These are phyloP conservation scores for Saitoella complicata DNA, from an alignment of 805 yeast genomes.

Conservation along the genomic window DNA sequence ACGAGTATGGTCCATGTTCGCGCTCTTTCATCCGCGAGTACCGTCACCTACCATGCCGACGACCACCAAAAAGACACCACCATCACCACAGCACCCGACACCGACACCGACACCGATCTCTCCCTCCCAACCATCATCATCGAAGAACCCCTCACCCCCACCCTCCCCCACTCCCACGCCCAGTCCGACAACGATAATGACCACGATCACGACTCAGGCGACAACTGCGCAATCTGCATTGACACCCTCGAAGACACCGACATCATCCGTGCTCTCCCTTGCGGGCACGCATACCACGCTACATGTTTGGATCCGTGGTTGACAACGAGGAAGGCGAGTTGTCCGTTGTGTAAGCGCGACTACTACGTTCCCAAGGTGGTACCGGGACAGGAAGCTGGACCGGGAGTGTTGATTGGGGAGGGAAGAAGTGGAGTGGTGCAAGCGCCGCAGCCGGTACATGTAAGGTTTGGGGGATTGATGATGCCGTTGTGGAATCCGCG, in stretches of 20 bases:
- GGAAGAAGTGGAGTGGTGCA: too few relatives aligned
- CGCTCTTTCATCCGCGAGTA: background rate
- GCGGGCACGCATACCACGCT: slow-evolving; percentile 1
- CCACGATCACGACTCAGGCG: slow-evolving; percentile 27
- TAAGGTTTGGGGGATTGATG: too few relatives aligned
- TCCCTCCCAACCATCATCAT: background rate
- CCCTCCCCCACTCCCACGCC: background rate
- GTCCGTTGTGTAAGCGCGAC: slow-evolving; percentile 2
- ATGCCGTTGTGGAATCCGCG: too few relatives aligned
- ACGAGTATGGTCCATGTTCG: too few relatives aligned
- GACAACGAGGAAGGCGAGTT: background rate
- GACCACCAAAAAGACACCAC: background rate
- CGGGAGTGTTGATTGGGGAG: too few relatives aligned
- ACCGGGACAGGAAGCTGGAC: too few relatives aligned
- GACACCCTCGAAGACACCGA: slow-evolving; percentile 49
- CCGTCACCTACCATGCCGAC: background rate
- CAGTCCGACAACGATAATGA: slow-evolving; percentile 2
- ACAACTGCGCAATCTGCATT: slow-evolving; percentile 64
- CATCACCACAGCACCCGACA: background rate
- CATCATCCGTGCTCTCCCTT: slow-evolving; percentile 42
- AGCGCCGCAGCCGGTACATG: too few relatives aligned
- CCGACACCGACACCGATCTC: background rate
- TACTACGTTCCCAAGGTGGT: slow-evolving; percentile 4
- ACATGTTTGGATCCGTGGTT: slow-evolving; percentile 1
- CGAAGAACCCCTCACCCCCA: background rate